A percentile compares a stretch with the other conserved stretches of the same genome.
Evolutionary conservation across 768 basidiomycete genomes (phyloP).

Genomic region (Sporobolomyces roseus): DNA sequence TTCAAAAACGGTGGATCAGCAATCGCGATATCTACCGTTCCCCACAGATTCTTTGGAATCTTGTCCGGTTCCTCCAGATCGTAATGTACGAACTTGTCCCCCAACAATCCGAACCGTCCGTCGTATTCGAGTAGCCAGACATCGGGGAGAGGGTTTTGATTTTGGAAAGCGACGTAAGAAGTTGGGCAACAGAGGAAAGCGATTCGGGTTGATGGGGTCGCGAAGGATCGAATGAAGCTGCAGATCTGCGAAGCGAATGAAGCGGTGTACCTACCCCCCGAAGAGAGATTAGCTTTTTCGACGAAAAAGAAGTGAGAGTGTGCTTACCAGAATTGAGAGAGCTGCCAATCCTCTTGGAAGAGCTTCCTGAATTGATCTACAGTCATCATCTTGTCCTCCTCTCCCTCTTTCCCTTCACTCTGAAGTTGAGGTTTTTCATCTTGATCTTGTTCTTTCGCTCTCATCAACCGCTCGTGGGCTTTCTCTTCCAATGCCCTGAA

Average conservation of each 20-base stretch:
- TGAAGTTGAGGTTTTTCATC: background rate
- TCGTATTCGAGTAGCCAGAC: constrained; percentile 44
- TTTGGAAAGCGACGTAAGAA: constrained; percentile 44
- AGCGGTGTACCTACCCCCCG: constrained; percentile 42
- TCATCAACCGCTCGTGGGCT: constrained; percentile 8
- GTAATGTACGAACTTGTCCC: constrained; percentile 41
- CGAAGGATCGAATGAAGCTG: constrained; percentile 34
- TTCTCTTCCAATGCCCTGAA: constrained; percentile 37
- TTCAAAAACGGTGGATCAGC: constrained; percentile 45
- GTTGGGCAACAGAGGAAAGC: constrained; percentile 46
- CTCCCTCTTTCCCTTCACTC: background rate
- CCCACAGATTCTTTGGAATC: constrained; percentile 30
- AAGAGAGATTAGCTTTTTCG: too few species aligned
- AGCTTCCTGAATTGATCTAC: constrained; percentile 40
- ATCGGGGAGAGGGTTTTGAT: constrained; percentile 28
- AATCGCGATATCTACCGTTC: constrained; percentile 41
- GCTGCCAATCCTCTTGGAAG: constrained; percentile 32
- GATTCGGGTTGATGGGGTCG: constrained; percentile 19
- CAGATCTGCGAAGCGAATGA: constrained; percentile 40
- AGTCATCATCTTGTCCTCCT: constrained; percentile 37
- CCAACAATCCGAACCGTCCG: constrained; percentile 39
- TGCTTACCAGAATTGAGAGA: constrained; percentile 40
- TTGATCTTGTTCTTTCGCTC: constrained; percentile 4
- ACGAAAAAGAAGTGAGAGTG: background rate
- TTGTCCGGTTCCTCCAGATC: constrained; percentile 41